Evolutionary conservation across 2,329 filamentous ascomycete species (phyloP).

Genomic region (Ascochyta pisi): DNA sequence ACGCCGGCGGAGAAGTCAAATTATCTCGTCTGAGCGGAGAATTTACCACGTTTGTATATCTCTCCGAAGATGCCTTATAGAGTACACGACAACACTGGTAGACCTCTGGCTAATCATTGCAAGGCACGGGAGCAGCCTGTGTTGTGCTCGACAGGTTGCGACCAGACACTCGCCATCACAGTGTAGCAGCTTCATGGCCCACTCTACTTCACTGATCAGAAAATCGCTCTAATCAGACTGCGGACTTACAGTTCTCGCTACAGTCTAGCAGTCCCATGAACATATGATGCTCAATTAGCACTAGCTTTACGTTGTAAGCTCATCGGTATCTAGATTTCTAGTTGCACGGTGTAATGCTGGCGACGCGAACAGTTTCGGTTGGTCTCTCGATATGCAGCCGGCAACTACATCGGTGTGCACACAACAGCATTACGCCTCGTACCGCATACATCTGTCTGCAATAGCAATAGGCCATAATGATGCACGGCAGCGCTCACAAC

Average conservation of each 20-base stretch:
- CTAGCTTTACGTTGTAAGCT: too few relatives aligned
- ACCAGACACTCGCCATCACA: too few relatives aligned
- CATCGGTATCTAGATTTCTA: not conserved
- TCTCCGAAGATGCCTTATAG: not conserved
- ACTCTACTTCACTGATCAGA: too few relatives aligned
- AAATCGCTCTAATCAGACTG: too few relatives aligned
- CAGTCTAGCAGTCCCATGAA: too few relatives aligned
- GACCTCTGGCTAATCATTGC: not conserved
- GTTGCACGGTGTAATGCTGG: not conserved
- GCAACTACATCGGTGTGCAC: not conserved
- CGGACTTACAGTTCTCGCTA: too few relatives aligned
- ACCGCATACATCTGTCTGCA: not conserved
- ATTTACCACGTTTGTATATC: not conserved
- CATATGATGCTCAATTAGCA: too few relatives aligned
- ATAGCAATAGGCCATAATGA: not conserved
- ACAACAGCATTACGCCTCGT: not conserved
- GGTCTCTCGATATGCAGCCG: not conserved
- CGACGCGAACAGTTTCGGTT: not conserved
- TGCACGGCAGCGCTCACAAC: not conserved
- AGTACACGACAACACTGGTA: not conserved
- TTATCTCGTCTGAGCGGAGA: not conserved
- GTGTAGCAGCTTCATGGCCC: too few relatives aligned
- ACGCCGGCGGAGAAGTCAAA: not conserved
- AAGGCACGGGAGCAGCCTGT: not conserved
- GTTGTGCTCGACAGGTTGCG: not conserved